A percentile compares a stretch with the other conserved stretches of the same genome.
phyloP scores from a whole-genome alignment of 2,329 filamentous ascomycete genomes.

The Xylaria sp. region DNA sequence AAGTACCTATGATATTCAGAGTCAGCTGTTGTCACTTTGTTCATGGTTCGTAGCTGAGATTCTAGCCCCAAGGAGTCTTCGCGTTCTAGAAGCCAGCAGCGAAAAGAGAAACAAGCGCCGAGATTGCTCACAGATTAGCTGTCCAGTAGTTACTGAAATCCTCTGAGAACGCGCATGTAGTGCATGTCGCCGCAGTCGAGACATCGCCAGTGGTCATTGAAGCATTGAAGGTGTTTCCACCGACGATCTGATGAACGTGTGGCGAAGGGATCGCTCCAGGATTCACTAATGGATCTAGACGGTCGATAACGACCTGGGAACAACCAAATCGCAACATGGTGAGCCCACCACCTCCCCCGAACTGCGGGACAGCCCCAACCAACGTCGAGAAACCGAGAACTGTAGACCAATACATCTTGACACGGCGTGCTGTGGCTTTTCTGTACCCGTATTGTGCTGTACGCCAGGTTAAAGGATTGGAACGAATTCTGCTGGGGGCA shows the following conservation, averaged over 20 bases:
- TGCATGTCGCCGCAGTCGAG: constrained; percentile 54
- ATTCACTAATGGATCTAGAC: constrained; percentile 52
- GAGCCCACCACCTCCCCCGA: constrained; percentile 43
- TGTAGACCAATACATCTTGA: constrained; percentile 50
- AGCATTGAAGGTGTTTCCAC: constrained; percentile 59
- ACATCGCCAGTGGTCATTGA: constrained; percentile 54
- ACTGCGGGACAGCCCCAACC: constrained; percentile 47
- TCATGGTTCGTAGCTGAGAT: too few relatives aligned
- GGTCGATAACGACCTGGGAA: constrained; percentile 62
- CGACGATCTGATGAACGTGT: constrained; percentile 68
- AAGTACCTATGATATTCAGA: constrained; percentile 40
- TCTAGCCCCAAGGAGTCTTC: not conserved
- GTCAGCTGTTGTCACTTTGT: not conserved
- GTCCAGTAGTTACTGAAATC: constrained; percentile 52
- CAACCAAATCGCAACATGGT: constrained; percentile 56
- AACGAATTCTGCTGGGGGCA: not conserved
- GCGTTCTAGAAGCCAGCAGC: not conserved
- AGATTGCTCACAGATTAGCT: constrained; percentile 40
- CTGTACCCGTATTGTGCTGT: constrained; percentile 5
- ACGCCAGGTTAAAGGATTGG: not conserved
- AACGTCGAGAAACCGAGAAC: constrained; percentile 48
- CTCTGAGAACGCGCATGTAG: constrained; percentile 53
- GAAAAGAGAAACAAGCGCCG: not conserved
- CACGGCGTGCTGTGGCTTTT: not conserved
- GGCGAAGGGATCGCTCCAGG: constrained; percentile 60